phyloP scores from a whole-genome alignment of 2,329 filamentous ascomycete genomes.

The Arthrobotrys musiformis region DNA sequence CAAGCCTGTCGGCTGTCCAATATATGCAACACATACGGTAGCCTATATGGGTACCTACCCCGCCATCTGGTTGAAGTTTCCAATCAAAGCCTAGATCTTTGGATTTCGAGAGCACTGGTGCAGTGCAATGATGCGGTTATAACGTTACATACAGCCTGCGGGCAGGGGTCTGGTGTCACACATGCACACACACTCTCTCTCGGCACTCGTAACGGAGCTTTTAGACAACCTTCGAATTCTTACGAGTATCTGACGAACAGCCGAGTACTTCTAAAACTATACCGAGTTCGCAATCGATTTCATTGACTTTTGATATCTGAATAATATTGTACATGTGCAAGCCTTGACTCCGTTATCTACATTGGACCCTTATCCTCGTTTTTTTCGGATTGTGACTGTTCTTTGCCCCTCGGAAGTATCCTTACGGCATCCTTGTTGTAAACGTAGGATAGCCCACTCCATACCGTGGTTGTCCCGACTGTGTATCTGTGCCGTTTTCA shows the following conservation, averaged over 20 bases:
- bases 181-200: too few relatives aligned
- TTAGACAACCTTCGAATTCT: too few relatives aligned
- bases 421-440: slow-evolving; percentile 91
- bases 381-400: slow-evolving; percentile 8
- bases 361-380: slow-evolving; percentile 56
- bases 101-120: not conserved
- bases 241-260: too few relatives aligned
- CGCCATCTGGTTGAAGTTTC: slow-evolving; percentile 20
- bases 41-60: slow-evolving; percentile 10
- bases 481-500: slow-evolving; percentile 72
- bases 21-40: slow-evolving; percentile 27
- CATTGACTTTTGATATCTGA: not conserved
- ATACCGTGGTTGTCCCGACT: slow-evolving; percentile 88
- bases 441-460: slow-evolving; percentile 92
- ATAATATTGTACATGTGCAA: not conserved
- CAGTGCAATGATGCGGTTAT: too few relatives aligned
- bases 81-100: slow-evolving; percentile 26
- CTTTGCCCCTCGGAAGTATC: slow-evolving; percentile 71
- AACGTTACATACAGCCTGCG: not conserved
- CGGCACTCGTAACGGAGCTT: not conserved
- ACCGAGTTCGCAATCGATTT: too few relatives aligned
- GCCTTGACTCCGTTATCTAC: not conserved
- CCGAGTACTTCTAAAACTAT: too few relatives aligned
- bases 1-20: not conserved
- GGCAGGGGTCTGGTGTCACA: not conserved